Conservation (phyloP, 2,329 filamentous ascomycete species). For the Paraconiothyrium sp. region DNA sequence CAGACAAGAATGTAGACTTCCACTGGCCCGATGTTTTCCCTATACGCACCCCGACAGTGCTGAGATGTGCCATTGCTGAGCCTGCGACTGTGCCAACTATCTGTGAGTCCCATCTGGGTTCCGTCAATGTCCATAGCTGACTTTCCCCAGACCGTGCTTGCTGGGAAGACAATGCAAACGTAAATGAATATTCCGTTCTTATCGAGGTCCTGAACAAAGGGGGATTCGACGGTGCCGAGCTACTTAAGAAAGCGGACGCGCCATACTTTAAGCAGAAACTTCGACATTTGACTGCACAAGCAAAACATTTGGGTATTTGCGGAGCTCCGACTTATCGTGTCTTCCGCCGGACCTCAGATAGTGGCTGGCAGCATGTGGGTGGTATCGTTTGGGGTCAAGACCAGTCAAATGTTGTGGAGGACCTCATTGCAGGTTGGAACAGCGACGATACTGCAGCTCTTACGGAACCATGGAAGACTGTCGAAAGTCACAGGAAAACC, state of each 20-base stretch:
- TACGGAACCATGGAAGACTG: slow-evolving; percentile 6
- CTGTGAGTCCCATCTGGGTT: slow-evolving; percentile 28
- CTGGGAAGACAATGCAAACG: slow-evolving; percentile 43
- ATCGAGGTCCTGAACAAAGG: slow-evolving; percentile 34
- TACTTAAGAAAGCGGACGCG: slow-evolving; percentile 37
- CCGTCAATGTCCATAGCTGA: slow-evolving; percentile 20
- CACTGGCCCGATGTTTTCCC: slow-evolving; percentile 44
- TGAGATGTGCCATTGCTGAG: slow-evolving; percentile 42
- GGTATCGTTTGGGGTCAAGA: slow-evolving; percentile 48
- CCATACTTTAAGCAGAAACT: slow-evolving; percentile 36
- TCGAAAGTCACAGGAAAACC: not conserved
- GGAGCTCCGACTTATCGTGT: slow-evolving; percentile 48
- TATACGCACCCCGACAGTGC: slow-evolving; percentile 45
- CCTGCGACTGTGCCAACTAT: slow-evolving; percentile 32
- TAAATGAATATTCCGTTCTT: slow-evolving; percentile 39
- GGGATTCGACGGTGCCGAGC: slow-evolving; percentile 35
- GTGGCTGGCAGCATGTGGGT: slow-evolving; percentile 29
- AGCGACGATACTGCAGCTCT: slow-evolving; percentile 15
- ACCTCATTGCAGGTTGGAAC: slow-evolving; percentile 47
- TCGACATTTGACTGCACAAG: slow-evolving; percentile 41
- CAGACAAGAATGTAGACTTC: slow-evolving; percentile 38
- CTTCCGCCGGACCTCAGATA: slow-evolving; percentile 21
- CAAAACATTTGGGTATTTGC: slow-evolving; percentile 42
- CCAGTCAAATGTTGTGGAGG: slow-evolving; percentile 44
- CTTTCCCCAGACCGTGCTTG: slow-evolving; percentile 38